Evolutionary conservation across 2,329 filamentous ascomycete genomes (phyloP), one percentile per base, ranked within the genome.

Genomic region (Verticillium tricorpus): DNA sequence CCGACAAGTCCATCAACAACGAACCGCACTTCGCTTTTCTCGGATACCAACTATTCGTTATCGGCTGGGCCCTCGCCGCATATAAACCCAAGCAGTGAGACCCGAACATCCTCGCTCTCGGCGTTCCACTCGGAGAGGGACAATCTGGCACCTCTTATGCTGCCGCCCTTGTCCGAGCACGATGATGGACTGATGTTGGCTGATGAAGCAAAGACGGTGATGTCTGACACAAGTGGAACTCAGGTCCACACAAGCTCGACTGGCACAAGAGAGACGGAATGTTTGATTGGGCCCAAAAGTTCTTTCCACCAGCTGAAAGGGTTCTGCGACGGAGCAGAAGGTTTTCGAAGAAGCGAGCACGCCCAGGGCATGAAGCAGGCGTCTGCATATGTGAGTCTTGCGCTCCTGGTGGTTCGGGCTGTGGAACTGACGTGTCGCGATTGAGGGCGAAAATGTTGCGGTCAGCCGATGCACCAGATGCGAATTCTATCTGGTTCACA

Each of bases 261-360:
- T 5, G 19, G 25, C 35, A 19, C 39, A 1, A 60, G 56, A 6
- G 63, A 62, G 8, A 58, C 63, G 9, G 58, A 62, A 5, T 61
- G 64, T 45, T 50, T 59, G 2, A 65, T 80, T 31, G 73, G 74
- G 0, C 64, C 72, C 0, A 69, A 71, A 17, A 78, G 75, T 64
- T 76, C 72, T 2, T 73, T 77, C 37, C 68, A 72, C 55, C 67
- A 68, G 32, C 63, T 75, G 19, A 72, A 71, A 11, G 75, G 77
- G 0, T 73, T 79, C 57, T 80, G 78, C 64, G 62, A 71, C 7
- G 77, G 77, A 1, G 76, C 77, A 7, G 70, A 70, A n/a, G 67
- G 66, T 3, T 79, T 77, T 64, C 68, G 71, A 15, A 61, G 69
- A 5, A 73, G 71, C 7, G 73, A 73, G 0, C 72, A 75, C 55